Conservation (phyloP, 805 yeast species). For the Nakazawaea siamensis region DNA sequence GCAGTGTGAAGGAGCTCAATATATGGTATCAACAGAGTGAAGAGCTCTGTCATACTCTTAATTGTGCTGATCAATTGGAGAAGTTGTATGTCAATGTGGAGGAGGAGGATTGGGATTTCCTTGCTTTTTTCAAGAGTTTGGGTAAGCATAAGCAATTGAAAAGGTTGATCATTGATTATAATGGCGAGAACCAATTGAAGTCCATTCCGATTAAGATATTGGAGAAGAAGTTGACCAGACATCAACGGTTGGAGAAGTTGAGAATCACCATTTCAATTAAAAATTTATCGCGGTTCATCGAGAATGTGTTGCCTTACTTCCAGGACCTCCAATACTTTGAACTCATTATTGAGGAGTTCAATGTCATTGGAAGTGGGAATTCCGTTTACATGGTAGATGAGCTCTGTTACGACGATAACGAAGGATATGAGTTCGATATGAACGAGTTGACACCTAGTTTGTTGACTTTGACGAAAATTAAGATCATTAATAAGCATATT, state of each 20-base stretch:
- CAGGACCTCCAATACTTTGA: conserved; percentile 14
- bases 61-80: conserved; percentile 10
- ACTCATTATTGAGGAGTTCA: conserved; percentile 15
- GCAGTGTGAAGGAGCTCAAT: conserved; percentile 12
- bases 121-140: conserved; percentile 5
- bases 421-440: conserved; percentile 8
- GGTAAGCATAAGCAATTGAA: conserved; percentile 11
- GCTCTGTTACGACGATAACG: conserved; percentile 3
- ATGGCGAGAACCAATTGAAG: conserved; percentile 3
- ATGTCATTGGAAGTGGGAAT: conserved; percentile 1
- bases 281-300: conserved; percentile 8
- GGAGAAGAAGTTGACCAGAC: conserved; percentile 9
- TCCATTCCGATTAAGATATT: conserved; percentile 9
- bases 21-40: conserved; percentile 16
- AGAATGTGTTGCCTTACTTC: conserved; percentile 8
- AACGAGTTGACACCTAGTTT: conserved; percentile 4
- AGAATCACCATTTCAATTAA: conserved; percentile 13
- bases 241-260: conserved; percentile 13
- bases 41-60: conserved; percentile 12
- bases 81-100: conserved; percentile 14
- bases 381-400: conserved; percentile 1
- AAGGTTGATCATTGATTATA: conserved; percentile 16
- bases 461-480: conserved; percentile 9
- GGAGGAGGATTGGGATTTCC: conserved; percentile 2
- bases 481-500: conserved; percentile 2